phyloP scores from a whole-genome alignment of 768 basidiomycete species.

The Leccinum barrowsii region DNA sequence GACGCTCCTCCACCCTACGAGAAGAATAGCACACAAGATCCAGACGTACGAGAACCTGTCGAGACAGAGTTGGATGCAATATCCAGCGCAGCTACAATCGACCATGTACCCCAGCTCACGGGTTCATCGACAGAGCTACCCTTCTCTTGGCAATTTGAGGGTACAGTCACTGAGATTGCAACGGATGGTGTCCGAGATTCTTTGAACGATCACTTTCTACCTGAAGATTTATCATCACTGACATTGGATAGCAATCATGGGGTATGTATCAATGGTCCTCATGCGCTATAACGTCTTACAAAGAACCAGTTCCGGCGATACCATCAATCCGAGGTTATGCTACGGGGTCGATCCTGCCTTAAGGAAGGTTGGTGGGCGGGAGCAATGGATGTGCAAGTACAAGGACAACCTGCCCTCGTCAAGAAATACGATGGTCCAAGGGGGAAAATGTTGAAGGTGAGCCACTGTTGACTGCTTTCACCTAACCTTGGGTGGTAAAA shows the following conservation, averaged over 20 bases:
- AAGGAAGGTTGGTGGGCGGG: slow-evolving; percentile 50
- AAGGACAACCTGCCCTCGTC: slow-evolving; percentile 39
- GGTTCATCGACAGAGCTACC: not conserved
- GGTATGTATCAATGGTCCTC: slow-evolving; percentile 17
- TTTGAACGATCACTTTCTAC: slow-evolving; percentile 21
- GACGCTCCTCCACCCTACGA: slow-evolving; percentile 23
- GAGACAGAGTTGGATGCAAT: not conserved
- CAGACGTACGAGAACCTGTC: not conserved
- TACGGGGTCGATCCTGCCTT: slow-evolving; percentile 36
- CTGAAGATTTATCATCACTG: slow-evolving; percentile 19
- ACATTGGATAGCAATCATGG: slow-evolving; percentile 32
- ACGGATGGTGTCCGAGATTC: slow-evolving; percentile 12
- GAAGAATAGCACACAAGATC: slow-evolving; percentile 1
- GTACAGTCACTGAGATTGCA: slow-evolving; percentile 18
- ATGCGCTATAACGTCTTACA: slow-evolving; percentile 5
- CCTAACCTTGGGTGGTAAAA: not conserved
- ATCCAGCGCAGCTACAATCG: not conserved
- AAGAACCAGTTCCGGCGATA: slow-evolving; percentile 43
- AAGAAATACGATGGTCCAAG: slow-evolving; percentile 43
- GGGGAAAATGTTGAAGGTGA: slow-evolving; percentile 33
- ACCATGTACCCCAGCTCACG: slow-evolving; percentile 1
- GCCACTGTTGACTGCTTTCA: not conserved
- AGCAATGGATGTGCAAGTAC: slow-evolving; percentile 37
- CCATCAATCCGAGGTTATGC: slow-evolving; percentile 45
- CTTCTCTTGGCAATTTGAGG: slow-evolving; percentile 1